These are phyloP conservation scores for Candida taoyuanica DNA, from an alignment of 805 yeast genomes.

Conservation along the genomic window DNA sequence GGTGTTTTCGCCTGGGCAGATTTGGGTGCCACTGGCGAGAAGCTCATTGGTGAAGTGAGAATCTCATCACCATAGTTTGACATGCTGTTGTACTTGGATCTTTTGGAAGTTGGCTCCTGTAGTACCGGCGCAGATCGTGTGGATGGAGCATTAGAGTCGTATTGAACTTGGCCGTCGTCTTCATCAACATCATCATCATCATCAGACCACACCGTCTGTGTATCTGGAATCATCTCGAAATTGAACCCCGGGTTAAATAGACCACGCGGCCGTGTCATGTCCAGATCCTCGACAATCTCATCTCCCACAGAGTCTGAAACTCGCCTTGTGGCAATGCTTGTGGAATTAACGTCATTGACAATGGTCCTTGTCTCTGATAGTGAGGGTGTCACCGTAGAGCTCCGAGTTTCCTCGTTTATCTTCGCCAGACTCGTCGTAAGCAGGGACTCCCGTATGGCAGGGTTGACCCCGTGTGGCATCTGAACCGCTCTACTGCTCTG, in stretches of 20 bases:
- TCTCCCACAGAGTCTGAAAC: no score
- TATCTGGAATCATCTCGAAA: conserved; percentile 7
- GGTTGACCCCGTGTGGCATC: conserved; percentile 1
- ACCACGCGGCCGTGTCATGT: background rate
- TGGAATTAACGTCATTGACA: background rate
- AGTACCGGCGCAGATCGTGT: background rate
- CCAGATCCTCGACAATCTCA: background rate
- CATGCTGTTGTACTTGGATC: background rate
- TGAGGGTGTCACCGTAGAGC: conserved; percentile 5
- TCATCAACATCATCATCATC: background rate
- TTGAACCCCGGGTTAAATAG: conserved; percentile 5
- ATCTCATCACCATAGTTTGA: conserved; percentile 5
- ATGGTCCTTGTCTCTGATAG: background rate
- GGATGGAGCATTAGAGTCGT: background rate
- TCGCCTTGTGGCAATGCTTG: no score
- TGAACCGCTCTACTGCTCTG: background rate
- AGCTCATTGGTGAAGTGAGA: no score
- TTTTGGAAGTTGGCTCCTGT: background rate
- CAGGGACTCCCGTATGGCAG: conserved; percentile 5
- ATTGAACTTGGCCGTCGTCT: background rate
- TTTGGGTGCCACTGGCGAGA: no score
- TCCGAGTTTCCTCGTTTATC: conserved; percentile 9
- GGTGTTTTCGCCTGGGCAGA: no score
- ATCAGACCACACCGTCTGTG: background rate
- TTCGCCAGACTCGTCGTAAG: conserved; percentile 8